Evolutionary conservation across 2,329 filamentous ascomycete genomes (phyloP), one percentile per base, ranked within the genome.

Genomic region (Colletotrichum lentis): DNA sequence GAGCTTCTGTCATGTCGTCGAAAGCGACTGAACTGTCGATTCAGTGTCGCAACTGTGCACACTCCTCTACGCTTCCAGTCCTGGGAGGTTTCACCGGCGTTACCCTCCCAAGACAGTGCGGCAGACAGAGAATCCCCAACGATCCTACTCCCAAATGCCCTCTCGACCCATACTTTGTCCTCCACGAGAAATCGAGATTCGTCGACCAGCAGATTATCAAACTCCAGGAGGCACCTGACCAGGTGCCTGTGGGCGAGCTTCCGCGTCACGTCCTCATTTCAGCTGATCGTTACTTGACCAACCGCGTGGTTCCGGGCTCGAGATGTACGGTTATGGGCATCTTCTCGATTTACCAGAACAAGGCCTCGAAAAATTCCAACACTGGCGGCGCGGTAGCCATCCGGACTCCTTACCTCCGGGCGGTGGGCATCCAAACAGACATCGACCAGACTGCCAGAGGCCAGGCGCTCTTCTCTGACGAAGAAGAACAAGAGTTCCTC

Each of bases 141-240:
- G 92, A 96, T 52, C 82, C 84, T 2, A 85, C 86, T 1, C 88
- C 92, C 44, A 89, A 91, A 73, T 99, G 96, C 74, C 94, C 95
- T 0, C 81, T 99, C 69, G 96, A 99, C 74, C 96, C 96, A 18
- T 99, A 97, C 80, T 97, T 96, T 74, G 93, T 99, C 65, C 86
- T 96, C 67, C 96, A 99, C 77, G 96, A 99, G 79, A 94, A 91
- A 77, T 97, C 92, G 44, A 88, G 90, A 71, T 99, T 99, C 77
- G 94, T 98, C 74, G 96, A 99, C 75, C 96, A 99, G 79, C 96
- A 99, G 79, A 93, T 99, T 69, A 91, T 99, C 77, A 99, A 99
- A 79, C 88, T 99, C 20, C 96, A 99, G 77, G 96, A 99, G 80
- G 96, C 95, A 0, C 96, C 96, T 1, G 96, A 99, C 75, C 94